Base-by-base conservation (phyloP, 805 yeast genomes). In the Candida ficus region DNA sequence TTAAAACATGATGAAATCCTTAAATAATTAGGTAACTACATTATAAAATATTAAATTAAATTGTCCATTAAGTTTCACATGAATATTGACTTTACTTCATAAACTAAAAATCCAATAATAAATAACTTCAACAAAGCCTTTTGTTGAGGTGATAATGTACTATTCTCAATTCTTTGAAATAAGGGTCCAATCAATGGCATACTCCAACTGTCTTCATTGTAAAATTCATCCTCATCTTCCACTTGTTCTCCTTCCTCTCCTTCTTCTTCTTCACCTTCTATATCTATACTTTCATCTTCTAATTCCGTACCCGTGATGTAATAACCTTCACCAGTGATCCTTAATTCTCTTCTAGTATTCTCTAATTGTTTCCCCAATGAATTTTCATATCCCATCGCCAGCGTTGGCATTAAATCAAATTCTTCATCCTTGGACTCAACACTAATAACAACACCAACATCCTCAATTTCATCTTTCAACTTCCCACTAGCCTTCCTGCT, bases 381-480 rank as follows among this genome's bases (percentile, higher is more conserved):
- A 34, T 55, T 55, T 37, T 55, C 57, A 37, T 42, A 54, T 7
- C 60, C 60, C 45, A 50, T 49, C 1, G 60, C 60, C 13, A 55
- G 26, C 1, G 60, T 55, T 2, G 60, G 60, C 57, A 52, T 53
- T 25, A 55, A 26, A 19, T 43, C 53, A 28, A 55, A 23, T 7
- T 37, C 33, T 37, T 55, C 60, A 22, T 45, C n/a, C n/a, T n/a
- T n/a, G n/a, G n/a, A n/a, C n/a, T 23, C 9, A 33, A 12, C 12
- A 14, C 33, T 6, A n/a, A n/a, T n/a, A n/a, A n/a, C n/a, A n/a
- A n/a, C n/a, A n/a, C n/a, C n/a, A n/a, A n/a, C n/a, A n/a, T n/a
- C n/a, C n/a, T n/a, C n/a, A n/a, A n/a, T n/a, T n/a, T n/a, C n/a
- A n/a, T n/a, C n/a, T n/a, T n/a, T n/a, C n/a, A n/a, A n/a, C n/a